A percentile compares a stretch with the other conserved stretches of the same genome.
Conservation (phyloP, 805 yeast species). For the Komagataella pseudopastoris region DNA sequence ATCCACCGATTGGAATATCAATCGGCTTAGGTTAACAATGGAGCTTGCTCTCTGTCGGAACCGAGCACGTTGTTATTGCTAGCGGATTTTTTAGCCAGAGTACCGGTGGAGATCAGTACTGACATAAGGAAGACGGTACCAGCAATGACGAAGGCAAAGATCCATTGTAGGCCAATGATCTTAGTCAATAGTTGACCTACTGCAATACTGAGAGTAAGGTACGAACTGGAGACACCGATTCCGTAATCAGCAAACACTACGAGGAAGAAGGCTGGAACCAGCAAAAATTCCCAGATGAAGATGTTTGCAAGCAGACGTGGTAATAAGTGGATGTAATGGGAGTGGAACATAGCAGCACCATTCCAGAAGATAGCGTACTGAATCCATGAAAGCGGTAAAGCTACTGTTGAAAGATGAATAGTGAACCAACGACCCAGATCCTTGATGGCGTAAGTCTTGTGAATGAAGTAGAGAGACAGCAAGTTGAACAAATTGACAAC, state of each 20-base stretch:
- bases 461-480: constrained; percentile 37
- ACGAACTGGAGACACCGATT: constrained; percentile 43
- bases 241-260: constrained; percentile 59
- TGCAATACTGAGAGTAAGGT: constrained; percentile 52
- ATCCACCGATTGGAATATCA: background rate
- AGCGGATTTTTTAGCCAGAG: constrained; percentile 6
- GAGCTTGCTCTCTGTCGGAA: constrained; percentile 16
- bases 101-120: constrained; percentile 30
- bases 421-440: constrained; percentile 38
- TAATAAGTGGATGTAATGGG: constrained; percentile 34
- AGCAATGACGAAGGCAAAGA: constrained; percentile 60
- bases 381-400: constrained; percentile 67
- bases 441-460: constrained; percentile 43
- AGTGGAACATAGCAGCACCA: constrained; percentile 65
- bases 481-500: constrained; percentile 48
- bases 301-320: constrained; percentile 62
- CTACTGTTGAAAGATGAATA: constrained; percentile 52
- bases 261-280: constrained; percentile 48
- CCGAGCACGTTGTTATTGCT: constrained; percentile 1
- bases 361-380: constrained; percentile 71
- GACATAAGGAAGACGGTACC: constrained; percentile 40
- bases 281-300: constrained; percentile 63
- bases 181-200: constrained; percentile 57
- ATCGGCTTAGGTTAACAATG: constrained; percentile 12
- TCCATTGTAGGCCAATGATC: constrained; percentile 74